phyloP scores from a whole-genome alignment of 768 basidiomycete genomes.

The Polyporus arcularius region DNA sequence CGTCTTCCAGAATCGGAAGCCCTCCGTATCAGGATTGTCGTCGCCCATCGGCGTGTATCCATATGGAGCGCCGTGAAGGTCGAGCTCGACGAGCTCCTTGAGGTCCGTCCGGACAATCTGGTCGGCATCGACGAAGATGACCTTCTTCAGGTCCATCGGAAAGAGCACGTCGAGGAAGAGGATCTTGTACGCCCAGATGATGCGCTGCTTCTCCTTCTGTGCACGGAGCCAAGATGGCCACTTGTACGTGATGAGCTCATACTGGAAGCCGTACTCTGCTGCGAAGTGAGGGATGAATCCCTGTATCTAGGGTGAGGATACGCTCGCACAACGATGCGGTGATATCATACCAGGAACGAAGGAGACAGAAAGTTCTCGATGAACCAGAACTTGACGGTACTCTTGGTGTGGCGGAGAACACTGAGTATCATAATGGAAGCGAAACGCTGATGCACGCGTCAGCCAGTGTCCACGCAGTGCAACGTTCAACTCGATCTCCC shows the following conservation, averaged over 20 bases:
- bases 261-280: constrained; percentile 89
- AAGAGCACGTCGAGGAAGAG: constrained; percentile 98
- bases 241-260: constrained; percentile 97
- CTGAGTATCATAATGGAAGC: constrained; percentile 98
- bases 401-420: constrained; percentile 91
- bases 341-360: constrained; percentile 78
- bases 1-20: constrained; percentile 98
- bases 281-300: constrained; percentile 96
- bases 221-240: constrained; percentile 99
- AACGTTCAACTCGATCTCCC: constrained; percentile 14
- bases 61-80: constrained; percentile 91
- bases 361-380: constrained; percentile 99
- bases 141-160: constrained; percentile 98
- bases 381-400: constrained; percentile 99
- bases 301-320: constrained; percentile 38
- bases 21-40: constrained; percentile 93
- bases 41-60: constrained; percentile 98
- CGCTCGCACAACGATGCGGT: background rate
- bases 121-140: constrained; percentile 98
- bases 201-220: constrained; percentile 96
- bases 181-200: constrained; percentile 99
- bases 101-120: constrained; percentile 97
- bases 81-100: constrained; percentile 90
- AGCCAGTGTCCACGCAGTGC: no score
- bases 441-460: constrained; percentile 65